These are phyloP conservation scores for Musa schizocarpa DNA, from an alignment of 176 grass and related monocot species.

Conservation along the genomic window DNA sequence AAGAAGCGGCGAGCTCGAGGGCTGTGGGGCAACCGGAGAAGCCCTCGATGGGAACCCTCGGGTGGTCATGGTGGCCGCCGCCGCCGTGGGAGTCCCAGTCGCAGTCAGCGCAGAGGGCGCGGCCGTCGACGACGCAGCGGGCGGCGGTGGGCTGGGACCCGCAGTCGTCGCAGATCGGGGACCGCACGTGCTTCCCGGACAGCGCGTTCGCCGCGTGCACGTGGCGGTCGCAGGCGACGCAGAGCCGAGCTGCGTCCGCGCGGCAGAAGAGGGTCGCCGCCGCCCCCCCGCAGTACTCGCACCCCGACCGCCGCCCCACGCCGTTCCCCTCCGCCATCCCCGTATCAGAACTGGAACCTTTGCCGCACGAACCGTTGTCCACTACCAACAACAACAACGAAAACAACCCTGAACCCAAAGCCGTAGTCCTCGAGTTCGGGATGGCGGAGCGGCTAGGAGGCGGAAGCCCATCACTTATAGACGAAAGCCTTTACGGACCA, in stretches of 20 bases:
- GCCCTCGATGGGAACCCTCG: constrained; percentile 25
- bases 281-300: constrained; percentile 12
- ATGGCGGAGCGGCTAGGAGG: neutral
- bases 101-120: neutral
- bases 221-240: constrained; percentile 62
- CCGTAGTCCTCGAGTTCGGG: neutral
- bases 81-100: constrained; percentile 4
- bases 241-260: constrained; percentile 53
- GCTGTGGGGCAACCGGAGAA: constrained; percentile 62
- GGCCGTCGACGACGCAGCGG: constrained; percentile 7
- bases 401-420: neutral
- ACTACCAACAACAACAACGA: neutral
- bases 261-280: constrained; percentile 63
- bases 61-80: neutral
- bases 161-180: constrained; percentile 48
- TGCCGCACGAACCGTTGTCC: neutral
- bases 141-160: constrained; percentile 30
- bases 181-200: constrained; percentile 50
- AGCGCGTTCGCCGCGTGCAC: constrained; percentile 66
- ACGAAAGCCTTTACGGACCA: neutral
- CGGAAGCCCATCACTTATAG: neutral
- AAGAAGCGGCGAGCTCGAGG: constrained; percentile 46
- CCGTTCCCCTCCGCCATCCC: neutral
- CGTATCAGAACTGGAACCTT: neutral
- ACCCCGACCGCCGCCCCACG: neutral